A percentile compares a stretch with the other conserved stretches of the same genome.
phyloP scores from a whole-genome alignment of 108 stramenopile genomes.

The Cylindrotheca closterium region DNA sequence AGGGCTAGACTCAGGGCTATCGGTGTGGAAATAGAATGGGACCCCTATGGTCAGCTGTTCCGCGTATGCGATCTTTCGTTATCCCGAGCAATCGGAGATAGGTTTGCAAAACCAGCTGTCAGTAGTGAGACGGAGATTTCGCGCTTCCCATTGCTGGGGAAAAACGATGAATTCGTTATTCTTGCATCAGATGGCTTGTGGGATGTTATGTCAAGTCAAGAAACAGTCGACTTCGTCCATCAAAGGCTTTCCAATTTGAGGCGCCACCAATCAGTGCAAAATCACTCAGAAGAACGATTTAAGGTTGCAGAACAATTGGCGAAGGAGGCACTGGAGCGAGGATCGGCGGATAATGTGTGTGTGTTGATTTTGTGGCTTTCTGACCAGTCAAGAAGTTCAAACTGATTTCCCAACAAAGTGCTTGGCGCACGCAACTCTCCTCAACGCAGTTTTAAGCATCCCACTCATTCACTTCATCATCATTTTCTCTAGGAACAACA shows the following conservation, averaged over 20 bases:
- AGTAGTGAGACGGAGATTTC: constrained; percentile 79
- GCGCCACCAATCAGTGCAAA: constrained; percentile 8
- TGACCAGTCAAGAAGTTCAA: too few relatives aligned
- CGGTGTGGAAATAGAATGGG: constrained; percentile 85
- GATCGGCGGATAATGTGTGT: constrained; percentile 82
- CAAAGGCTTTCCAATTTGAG: constrained; percentile 7
- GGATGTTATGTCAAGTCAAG: constrained; percentile 96
- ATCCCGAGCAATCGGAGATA: constrained; percentile 90
- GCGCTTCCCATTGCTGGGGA: constrained; percentile 49
- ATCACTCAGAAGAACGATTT: constrained; percentile 28
- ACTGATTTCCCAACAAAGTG: too few relatives aligned
- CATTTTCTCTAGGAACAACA: too few relatives aligned
- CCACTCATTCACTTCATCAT: too few relatives aligned
- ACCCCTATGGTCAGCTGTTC: constrained; percentile 63
- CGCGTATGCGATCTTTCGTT: constrained; percentile 90
- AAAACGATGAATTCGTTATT: constrained; percentile 53
- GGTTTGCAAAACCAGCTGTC: constrained; percentile 87
- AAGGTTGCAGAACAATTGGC: constrained; percentile 76
- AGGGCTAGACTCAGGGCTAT: constrained; percentile 57
- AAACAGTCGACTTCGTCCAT: constrained; percentile 88
- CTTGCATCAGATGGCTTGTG: constrained; percentile 95
- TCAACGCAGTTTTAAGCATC: too few relatives aligned
- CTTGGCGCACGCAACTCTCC: too few relatives aligned
- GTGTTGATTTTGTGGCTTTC: constrained; percentile 80
- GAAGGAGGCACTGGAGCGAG: constrained; percentile 76